Conservation (phyloP, 176 grass and related monocot species). For the Aegilops umbellulata region DNA sequence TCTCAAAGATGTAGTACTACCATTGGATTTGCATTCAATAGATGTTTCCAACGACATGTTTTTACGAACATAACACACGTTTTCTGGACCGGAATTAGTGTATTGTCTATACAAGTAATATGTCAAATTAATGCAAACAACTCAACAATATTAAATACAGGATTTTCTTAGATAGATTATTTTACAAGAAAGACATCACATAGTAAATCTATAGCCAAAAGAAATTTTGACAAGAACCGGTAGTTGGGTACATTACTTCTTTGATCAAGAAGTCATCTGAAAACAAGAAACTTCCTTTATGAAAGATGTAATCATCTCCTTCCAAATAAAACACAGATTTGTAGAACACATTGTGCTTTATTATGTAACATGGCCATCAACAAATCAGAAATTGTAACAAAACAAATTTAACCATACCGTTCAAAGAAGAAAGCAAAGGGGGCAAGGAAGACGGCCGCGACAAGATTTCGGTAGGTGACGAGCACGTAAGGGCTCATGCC, state of each 20-base stretch:
- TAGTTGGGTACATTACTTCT: not conserved
- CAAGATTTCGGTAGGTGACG: slow-evolving; percentile 80
- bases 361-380: not conserved
- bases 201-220: not conserved
- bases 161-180: too few relatives aligned
- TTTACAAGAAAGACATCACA: not conserved
- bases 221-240: not conserved
- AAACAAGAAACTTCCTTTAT: too few relatives aligned
- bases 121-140: too few relatives aligned
- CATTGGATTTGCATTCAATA: too few relatives aligned
- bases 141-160: too few relatives aligned
- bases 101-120: too few relatives aligned
- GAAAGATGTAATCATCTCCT: too few relatives aligned
- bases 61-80: too few relatives aligned
- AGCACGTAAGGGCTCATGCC: slow-evolving; percentile 90
- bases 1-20: too few relatives aligned
- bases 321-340: too few relatives aligned
- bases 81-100: too few relatives aligned
- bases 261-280: not conserved
- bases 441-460: slow-evolving; percentile 50
- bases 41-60: too few relatives aligned
- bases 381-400: not conserved
- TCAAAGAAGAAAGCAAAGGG: slow-evolving; percentile 60
- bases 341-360: not conserved
- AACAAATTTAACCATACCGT: slow-evolving; percentile 37